A percentile compares a stretch with the other conserved stretches of the same genome.
Conservation (phyloP, 129 eudicot species). For the Logfia minima region DNA sequence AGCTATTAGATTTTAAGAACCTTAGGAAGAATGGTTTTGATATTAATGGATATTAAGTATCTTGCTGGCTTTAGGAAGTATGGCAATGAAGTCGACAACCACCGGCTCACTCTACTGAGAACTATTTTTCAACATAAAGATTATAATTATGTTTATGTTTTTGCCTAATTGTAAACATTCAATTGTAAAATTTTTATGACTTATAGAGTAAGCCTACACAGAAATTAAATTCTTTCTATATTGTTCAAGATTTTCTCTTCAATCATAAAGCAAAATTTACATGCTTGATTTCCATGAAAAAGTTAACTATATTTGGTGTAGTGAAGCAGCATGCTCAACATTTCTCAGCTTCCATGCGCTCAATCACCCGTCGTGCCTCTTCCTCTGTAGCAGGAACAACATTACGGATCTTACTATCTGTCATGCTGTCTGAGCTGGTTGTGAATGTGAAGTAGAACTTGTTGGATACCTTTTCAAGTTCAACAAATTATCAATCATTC, state of each 20-base stretch:
- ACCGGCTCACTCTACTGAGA: no score
- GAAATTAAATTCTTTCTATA: neutral
- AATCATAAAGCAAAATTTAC: neutral
- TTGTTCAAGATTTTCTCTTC: neutral
- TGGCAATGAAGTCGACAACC: no score
- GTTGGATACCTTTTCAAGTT: constrained; percentile 66
- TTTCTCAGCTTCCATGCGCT: constrained; percentile 81
- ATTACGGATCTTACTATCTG: constrained; percentile 52
- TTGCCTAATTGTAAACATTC: no score
- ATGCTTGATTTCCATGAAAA: neutral
- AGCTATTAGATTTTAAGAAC: neutral
- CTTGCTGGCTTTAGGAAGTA: no score
- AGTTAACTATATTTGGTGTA: neutral
- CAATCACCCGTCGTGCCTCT: constrained; percentile 89
- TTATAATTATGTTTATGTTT: no score
- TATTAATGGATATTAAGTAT: neutral
- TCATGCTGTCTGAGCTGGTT: constrained; percentile 37
- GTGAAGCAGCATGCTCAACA: constrained; percentile 19
- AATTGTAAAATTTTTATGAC: neutral
- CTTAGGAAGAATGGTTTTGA: neutral
- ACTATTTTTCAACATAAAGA: no score
- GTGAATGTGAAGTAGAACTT: constrained; percentile 97
- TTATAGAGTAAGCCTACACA: neutral
- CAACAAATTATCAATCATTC: constrained; percentile 12
- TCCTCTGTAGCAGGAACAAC: constrained; percentile 96